Base-by-base conservation (phyloP, 2,329 filamentous ascomycete species). In the Coniella vitis region DNA sequence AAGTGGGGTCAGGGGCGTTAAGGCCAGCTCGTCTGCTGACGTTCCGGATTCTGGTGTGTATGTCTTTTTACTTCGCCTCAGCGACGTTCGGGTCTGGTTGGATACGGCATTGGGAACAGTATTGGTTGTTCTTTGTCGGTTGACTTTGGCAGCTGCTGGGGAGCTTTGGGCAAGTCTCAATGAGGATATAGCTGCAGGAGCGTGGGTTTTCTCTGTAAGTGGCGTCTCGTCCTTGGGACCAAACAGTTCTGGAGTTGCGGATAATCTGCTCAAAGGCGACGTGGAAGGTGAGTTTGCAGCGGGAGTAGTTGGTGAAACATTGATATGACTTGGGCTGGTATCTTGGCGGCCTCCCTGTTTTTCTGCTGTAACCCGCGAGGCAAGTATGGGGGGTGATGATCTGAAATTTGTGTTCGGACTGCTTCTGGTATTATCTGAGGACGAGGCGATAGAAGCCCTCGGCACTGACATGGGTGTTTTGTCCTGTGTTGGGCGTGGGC, bases 1-100 rank as follows among this genome's bases (percentile, higher is more conserved):
- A 2, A 65, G 60, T 7, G 63, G 61, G 1, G 60, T 61, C 10
- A 62, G 58, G 1, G 69, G 63, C 0, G 74, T 72, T 13, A 60
- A 58, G 7, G 69, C 65, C 12, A 77, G 57, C 53, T 78, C 75
- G 55, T 78, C 74, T 0, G 72, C 69, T 12, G 75, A 77, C 13
- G 68, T 61, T 0, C 69, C 71, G 22, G 64, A 66, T n/a, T 41
- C 22, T 9, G 44, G 38, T 7, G 44, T 19, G 14, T 51, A 51
- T 3, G 56, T 60, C 38, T 56, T 52, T 39, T 57, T 47, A 10
- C 37, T 44, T 12, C 62, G 51, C 14, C 63, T 63, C 16, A 55
- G 51, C 4, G 57, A 56, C 20, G 60, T 60, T 47, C 59, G 59
- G 38, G 38, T 51, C 60, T 21, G 62, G 58, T 14, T 56, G 49